phyloP scores from a whole-genome alignment of 306 rosid species.

The Pueraria montana region DNA sequence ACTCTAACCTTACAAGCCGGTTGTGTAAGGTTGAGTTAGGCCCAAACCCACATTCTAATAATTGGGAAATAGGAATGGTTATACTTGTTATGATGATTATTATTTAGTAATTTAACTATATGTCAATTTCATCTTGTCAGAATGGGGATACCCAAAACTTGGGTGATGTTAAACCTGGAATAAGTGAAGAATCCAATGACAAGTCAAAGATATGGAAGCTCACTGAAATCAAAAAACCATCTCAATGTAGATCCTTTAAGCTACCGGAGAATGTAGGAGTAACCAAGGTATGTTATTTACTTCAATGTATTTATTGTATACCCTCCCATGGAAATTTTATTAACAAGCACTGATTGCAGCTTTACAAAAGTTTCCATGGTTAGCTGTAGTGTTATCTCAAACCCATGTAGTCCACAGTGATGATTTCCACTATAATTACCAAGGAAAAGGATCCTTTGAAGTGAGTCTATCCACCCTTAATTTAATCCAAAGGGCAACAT shows the following conservation, averaged over 20 bases:
- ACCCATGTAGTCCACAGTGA: too few species aligned
- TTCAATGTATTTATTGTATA: slow-evolving; percentile 29
- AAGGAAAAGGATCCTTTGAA: background rate
- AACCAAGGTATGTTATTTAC: slow-evolving; percentile 66
- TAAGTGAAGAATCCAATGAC: too few species aligned
- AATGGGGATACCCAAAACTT: slow-evolving; percentile 86
- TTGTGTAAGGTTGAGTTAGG: too few species aligned
- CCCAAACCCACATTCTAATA: too few species aligned
- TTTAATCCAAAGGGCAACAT: background rate
- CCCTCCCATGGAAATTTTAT: background rate
- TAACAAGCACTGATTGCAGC: background rate
- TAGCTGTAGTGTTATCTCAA: background rate
- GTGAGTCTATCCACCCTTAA: background rate
- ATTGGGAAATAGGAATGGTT: background rate
- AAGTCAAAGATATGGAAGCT: too few species aligned
- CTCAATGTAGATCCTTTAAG: too few species aligned
- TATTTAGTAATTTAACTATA: background rate
- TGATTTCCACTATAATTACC: background rate
- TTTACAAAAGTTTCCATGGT: background rate
- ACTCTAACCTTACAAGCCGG: too few species aligned
- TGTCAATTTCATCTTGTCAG: slow-evolving; percentile 57
- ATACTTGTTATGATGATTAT: background rate
- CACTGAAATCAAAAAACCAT: too few species aligned
- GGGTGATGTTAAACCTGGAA: too few species aligned
- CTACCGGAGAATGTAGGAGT: slow-evolving; percentile 86